Conservation (phyloP, 148 eudicot species). For the Heliosperma pusillum region DNA sequence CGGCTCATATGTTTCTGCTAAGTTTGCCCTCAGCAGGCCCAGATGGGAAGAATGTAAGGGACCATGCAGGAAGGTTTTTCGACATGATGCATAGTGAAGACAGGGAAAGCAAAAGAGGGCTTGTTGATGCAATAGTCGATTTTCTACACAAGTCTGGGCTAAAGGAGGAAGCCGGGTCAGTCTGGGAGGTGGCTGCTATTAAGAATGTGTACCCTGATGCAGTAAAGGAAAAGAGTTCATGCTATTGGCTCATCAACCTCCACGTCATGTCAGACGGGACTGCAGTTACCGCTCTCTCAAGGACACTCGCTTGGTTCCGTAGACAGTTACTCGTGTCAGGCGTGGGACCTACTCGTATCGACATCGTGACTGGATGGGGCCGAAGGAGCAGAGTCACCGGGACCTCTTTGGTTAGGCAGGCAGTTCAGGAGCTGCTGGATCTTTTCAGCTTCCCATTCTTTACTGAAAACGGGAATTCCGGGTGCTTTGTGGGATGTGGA, state of each 20-base stretch:
- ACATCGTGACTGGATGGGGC: constrained; percentile 98
- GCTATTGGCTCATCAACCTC: constrained; percentile 92
- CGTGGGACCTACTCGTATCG: constrained; percentile 60
- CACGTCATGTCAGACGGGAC: constrained; percentile 99
- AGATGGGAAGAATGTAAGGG: constrained; percentile 81
- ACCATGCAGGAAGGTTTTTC: constrained; percentile 68
- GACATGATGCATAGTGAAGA: constrained; percentile 93
- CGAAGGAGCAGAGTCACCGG: constrained; percentile 89
- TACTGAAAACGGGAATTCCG: constrained; percentile 70
- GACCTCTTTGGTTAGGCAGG: constrained; percentile 76
- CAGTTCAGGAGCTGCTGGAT: constrained; percentile 76
- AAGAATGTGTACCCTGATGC: constrained; percentile 94
- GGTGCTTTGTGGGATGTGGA: constrained; percentile 95
- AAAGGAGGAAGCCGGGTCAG: constrained; percentile 95
- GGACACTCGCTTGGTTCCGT: constrained; percentile 86
- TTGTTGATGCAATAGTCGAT: constrained; percentile 84
- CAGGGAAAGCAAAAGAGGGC: constrained; percentile 91
- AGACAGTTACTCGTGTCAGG: constrained; percentile 61
- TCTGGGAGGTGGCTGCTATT: constrained; percentile 95
- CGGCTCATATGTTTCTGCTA: constrained; percentile 70
- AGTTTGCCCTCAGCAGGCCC: constrained; percentile 87
- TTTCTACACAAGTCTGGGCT: constrained; percentile 90
- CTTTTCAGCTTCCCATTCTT: constrained; percentile 72
- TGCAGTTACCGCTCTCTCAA: constrained; percentile 86
- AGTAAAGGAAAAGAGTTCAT: constrained; percentile 56